Evolutionary conservation across 2,329 filamentous ascomycete species (phyloP), one percentile per base, ranked within the genome.

Genomic region (Parasarocladium wereldwijsianum): DNA sequence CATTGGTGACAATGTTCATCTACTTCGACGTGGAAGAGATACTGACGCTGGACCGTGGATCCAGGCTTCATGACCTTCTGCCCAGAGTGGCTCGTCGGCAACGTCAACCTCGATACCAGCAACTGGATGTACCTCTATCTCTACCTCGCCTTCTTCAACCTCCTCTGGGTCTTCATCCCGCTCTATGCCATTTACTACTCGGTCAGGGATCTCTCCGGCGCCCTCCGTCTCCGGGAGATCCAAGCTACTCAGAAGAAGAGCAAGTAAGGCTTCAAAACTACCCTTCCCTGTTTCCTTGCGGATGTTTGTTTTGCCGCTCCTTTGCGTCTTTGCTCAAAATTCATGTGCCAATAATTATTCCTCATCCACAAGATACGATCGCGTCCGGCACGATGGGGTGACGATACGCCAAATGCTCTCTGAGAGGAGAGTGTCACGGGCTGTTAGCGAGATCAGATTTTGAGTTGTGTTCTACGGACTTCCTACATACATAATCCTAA

Each of bases 51-150:
- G 13, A n/a, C n/a, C n/a, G n/a, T n/a, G n/a, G n/a, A n/a, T n/a
- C n/a, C 22, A 70, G 68, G 73, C 12, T 79, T 73, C 53, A 77
- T 79, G 67, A 79, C 74, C 0, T 79, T 79, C 45, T 72, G 66
- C 49, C 74, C 74, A 9, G 74, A 79, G 51, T 79, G 74, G 74
- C 53, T 79, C 9, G 67, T 62, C 3, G 64, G 62, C 30, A 77
- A 64, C 45, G 44, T 62, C 38, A 76, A 74, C 44, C 63, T 79
- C 35, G 69, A 77, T 46, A 60, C 60, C 12, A 71, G 62, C 52
- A 78, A 77, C 51, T 76, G 69, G 41, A 74, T 79, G 70, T 75
- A 74, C 42, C 54, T 65, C 38, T 78, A 72, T 72, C 56, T 77
- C 10, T 78, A 77, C 40, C 54, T 79, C 11, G 57, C 75, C 39